Percentiles rank a stretch among this genome's conserved stretches.
phyloP scores from a whole-genome alignment of 345 rosid genomes.

The Heritiera littoralis region DNA sequence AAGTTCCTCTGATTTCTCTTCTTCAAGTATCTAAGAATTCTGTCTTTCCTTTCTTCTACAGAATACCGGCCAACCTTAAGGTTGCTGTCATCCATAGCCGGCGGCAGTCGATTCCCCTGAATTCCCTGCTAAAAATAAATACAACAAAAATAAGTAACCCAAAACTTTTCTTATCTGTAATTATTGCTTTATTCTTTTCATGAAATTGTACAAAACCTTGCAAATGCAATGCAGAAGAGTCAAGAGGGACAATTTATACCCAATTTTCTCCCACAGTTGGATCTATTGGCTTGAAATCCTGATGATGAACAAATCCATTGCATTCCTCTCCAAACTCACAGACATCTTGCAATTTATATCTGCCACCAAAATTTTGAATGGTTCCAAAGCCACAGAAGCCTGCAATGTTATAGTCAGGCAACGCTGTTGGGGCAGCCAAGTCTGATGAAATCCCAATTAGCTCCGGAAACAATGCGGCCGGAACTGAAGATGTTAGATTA shows the following conservation, averaged over 20 bases:
- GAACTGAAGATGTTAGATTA: conserved; percentile 21
- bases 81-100: conserved; percentile 36
- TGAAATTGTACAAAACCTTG: not conserved
- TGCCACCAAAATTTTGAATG: conserved; percentile 30
- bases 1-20: conserved; percentile 93
- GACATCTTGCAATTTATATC: conserved; percentile 34
- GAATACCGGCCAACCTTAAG: conserved; percentile 71
- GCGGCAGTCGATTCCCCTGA: conserved; percentile 40
- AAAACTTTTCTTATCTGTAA: not conserved
- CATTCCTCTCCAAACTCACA: conserved; percentile 54
- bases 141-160: not conserved
- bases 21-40: conserved; percentile 80
- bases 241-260: conserved; percentile 27
- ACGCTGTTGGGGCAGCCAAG: conserved; percentile 34
- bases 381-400: conserved; percentile 29
- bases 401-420: conserved; percentile 28
- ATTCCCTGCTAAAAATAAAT: conserved; percentile 33
- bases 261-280: conserved; percentile 41
- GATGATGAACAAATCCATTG: conserved; percentile 43
- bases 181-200: not conserved
- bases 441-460: conserved; percentile 40
- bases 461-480: conserved; percentile 28
- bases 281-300: conserved; percentile 47
- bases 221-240: not conserved
- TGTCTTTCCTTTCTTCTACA: conserved; percentile 82